Conservation (phyloP, 257 asterid species). For the Agastache rugosa region DNA sequence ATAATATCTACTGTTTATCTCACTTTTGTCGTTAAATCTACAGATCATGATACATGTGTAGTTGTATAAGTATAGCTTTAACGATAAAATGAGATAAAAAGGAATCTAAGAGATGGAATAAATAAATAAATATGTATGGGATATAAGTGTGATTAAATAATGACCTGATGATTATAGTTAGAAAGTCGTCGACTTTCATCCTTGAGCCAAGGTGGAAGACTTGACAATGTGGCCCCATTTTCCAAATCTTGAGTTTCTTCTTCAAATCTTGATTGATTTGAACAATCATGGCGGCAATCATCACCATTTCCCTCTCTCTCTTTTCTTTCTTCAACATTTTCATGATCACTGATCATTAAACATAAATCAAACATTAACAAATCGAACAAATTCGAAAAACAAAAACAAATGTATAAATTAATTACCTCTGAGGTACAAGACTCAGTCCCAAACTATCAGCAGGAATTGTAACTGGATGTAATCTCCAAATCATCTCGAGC, state of each 20-base stretch:
- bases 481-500: conserved; percentile 64
- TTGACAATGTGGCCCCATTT: conserved; percentile 49
- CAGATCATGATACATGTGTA: background rate
- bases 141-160: conserved; percentile 27
- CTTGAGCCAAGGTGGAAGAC: conserved; percentile 76
- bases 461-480: conserved; percentile 70
- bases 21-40: background rate
- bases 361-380: background rate
- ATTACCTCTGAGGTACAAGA: conserved; percentile 60
- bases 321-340: conserved; percentile 35
- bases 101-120: background rate
- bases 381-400: too few relatives aligned
- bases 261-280: conserved; percentile 44
- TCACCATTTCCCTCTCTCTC: conserved; percentile 2
- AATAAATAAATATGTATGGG: background rate
- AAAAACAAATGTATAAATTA: background rate
- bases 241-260: conserved; percentile 41
- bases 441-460: conserved; percentile 56
- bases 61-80: background rate
- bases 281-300: conserved; percentile 31
- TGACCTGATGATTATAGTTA: conserved; percentile 49
- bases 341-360: conserved; percentile 29
- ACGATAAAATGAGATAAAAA: background rate
- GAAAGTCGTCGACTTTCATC: conserved; percentile 49
- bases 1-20: background rate